A percentile compares a stretch with the other conserved stretches of the same genome.
Conservation (phyloP, 148 eudicot genomes). For the Vaccinium darrowii region DNA sequence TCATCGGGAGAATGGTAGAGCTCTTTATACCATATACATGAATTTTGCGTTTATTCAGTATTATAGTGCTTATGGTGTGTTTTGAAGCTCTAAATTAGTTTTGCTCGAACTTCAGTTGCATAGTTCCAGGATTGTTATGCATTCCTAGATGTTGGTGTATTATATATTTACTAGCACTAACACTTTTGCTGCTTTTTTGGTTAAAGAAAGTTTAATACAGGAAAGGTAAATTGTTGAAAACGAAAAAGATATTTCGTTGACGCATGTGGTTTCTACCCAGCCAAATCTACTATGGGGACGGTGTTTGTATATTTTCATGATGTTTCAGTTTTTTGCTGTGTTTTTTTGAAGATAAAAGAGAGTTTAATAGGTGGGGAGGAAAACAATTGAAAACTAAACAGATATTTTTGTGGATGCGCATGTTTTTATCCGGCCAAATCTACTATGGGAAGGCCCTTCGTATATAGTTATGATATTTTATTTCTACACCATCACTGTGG, state of each 20-base stretch:
- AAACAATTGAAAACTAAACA: background rate
- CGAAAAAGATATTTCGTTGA: background rate
- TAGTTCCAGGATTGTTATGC: background rate
- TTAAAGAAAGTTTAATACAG: background rate
- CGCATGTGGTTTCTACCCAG: background rate
- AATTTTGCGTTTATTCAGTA: no score
- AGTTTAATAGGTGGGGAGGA: background rate
- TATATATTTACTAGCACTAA: background rate
- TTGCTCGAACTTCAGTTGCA: background rate
- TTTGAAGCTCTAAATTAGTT: background rate
- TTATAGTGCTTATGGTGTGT: background rate
- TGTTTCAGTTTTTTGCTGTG: background rate
- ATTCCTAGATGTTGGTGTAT: background rate
- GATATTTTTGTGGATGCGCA: background rate
- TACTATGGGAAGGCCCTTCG: background rate
- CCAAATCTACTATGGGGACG: background rate
- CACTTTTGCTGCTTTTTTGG: background rate
- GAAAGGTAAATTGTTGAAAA: background rate
- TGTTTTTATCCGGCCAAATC: background rate
- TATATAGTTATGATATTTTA: background rate
- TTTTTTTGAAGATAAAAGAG: background rate
- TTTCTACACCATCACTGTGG: background rate
- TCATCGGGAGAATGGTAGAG: background rate
- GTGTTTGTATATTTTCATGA: background rate
- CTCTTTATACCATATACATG: no score